Evolutionary conservation across 148 eudicot species (phyloP).

Genomic region (Cornus florida): DNA sequence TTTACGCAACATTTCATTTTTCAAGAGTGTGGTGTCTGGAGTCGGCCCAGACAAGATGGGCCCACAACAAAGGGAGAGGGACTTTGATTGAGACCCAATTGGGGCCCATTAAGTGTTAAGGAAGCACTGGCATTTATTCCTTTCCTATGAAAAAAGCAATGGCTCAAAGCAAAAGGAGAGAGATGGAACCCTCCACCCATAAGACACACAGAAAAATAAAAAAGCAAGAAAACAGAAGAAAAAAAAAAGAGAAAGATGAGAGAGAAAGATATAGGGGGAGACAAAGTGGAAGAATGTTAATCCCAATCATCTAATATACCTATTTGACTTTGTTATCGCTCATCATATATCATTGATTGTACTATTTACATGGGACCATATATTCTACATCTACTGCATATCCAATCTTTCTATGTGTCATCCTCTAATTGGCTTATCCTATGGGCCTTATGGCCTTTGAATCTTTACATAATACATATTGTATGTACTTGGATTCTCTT

Average conservation of each 20-base stretch:
- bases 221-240: neutral
- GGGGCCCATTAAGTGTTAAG: slow-evolving; percentile 29
- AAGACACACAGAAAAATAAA: neutral
- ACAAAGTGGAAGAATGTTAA: slow-evolving; percentile 52
- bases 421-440: neutral
- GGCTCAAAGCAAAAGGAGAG: slow-evolving; percentile 39
- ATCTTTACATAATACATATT: too few relatives aligned
- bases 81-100: slow-evolving; percentile 5
- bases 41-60: slow-evolving; percentile 34
- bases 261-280: slow-evolving; percentile 18
- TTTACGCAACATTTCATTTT: slow-evolving; percentile 26
- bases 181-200: slow-evolving; percentile 40
- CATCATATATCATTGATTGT: slow-evolving; percentile 28
- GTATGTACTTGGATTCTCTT: too few relatives aligned
- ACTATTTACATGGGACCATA: slow-evolving; percentile 6
- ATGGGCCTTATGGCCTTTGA: neutral
- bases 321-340: neutral
- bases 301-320: slow-evolving; percentile 25
- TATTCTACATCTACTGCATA: neutral
- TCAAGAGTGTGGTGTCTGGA: slow-evolving; percentile 16
- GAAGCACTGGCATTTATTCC: slow-evolving; percentile 31
- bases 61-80: slow-evolving; percentile 18
- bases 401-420: neutral
- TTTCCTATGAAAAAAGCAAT: slow-evolving; percentile 40
- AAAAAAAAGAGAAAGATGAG: neutral